Evolutionary conservation across 768 basidiomycete species (phyloP).

Genomic region (Jaapia argillacea): DNA sequence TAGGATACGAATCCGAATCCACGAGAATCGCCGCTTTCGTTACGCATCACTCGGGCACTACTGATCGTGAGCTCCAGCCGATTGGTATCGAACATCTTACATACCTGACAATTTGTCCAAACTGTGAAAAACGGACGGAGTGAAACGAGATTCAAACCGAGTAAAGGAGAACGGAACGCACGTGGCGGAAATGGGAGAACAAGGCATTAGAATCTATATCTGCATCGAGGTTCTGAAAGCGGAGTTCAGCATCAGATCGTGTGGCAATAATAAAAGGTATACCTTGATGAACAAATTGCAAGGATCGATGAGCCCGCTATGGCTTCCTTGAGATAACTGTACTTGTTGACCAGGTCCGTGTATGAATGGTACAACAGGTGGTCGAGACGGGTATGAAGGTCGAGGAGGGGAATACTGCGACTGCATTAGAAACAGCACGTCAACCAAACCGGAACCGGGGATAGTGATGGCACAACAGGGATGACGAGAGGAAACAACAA

Average conservation of each 20-base stretch:
- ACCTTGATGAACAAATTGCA: slow-evolving; percentile 87
- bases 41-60: slow-evolving; percentile 89
- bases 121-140: slow-evolving; percentile 31
- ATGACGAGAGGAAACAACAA: not conserved
- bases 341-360: slow-evolving; percentile 90
- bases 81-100: slow-evolving; percentile 1
- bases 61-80: not conserved
- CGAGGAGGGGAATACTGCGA: slow-evolving; percentile 62
- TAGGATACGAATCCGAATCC: slow-evolving; percentile 90
- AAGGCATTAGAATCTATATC: slow-evolving; percentile 80
- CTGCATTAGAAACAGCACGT: not conserved
- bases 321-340: slow-evolving; percentile 72
- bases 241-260: slow-evolving; percentile 8
- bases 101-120: slow-evolving; percentile 84
- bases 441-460: not conserved
- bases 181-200: slow-evolving; percentile 75
- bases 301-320: slow-evolving; percentile 83
- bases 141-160: slow-evolving; percentile 10
- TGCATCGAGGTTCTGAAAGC: slow-evolving; percentile 70
- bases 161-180: slow-evolving; percentile 20
- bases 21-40: slow-evolving; percentile 69
- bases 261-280: slow-evolving; percentile 4
- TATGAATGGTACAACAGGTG: slow-evolving; percentile 47
- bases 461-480: not conserved
- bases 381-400: slow-evolving; percentile 26